Evolutionary conservation across 2,329 filamentous ascomycete species (phyloP).

Genomic region (Sporothrix protearum): DNA sequence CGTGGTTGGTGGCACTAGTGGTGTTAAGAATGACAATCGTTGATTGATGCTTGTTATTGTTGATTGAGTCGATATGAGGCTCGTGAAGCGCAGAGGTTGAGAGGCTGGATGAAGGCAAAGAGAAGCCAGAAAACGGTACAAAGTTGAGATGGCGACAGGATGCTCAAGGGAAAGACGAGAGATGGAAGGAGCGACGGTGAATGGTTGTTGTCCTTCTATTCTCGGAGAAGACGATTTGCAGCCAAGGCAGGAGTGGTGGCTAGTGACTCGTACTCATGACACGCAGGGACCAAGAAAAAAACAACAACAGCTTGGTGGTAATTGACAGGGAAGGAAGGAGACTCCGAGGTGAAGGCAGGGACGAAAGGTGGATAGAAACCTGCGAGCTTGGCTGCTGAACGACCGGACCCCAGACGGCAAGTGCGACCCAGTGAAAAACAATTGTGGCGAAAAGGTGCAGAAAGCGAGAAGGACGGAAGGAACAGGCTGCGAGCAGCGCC

Average conservation of each 20-base stretch:
- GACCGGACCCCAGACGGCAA: conserved; percentile 15
- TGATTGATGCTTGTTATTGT: conserved; percentile 7
- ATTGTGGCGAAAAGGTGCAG: neutral
- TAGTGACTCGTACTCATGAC: neutral
- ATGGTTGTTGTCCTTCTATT: neutral
- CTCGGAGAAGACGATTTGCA: conserved; percentile 11
- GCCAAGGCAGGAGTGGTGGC: conserved; percentile 10
- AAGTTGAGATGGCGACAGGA: neutral
- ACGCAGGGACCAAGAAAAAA: conserved; percentile 2
- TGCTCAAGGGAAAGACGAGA: neutral
- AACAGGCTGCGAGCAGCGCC: neutral
- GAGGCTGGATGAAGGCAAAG: neutral
- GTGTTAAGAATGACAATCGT: neutral
- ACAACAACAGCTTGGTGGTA: neutral
- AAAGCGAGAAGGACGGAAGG: neutral
- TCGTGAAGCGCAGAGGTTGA: neutral
- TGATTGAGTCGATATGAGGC: neutral
- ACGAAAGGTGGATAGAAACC: neutral
- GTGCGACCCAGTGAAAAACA: neutral
- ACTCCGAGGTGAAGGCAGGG: no score
- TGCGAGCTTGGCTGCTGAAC: conserved; percentile 8
- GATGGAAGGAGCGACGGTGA: conserved; percentile 7
- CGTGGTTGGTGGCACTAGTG: conserved; percentile 12
- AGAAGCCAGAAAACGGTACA: neutral
- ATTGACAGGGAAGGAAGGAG: neutral